Conservation (phyloP, 345 rosid species). For the Brassica incana region DNA sequence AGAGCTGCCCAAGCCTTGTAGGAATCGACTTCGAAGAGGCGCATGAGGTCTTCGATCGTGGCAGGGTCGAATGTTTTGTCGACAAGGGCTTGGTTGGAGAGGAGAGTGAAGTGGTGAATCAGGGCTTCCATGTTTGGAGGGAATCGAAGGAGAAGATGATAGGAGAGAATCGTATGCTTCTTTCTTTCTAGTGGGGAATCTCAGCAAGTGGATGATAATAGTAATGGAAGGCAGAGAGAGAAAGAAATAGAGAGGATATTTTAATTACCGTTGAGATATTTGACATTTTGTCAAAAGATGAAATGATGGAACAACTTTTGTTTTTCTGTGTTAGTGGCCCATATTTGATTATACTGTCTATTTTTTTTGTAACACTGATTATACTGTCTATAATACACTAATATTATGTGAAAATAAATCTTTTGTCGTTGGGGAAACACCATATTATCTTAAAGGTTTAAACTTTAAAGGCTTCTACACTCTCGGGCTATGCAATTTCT, state of each 20-base stretch:
- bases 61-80: slow-evolving; percentile 80
- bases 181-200: not conserved
- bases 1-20: slow-evolving; percentile 80
- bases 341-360: not conserved
- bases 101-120: slow-evolving; percentile 68
- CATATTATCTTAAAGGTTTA: no score
- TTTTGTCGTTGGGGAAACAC: not conserved
- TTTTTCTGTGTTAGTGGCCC: not conserved
- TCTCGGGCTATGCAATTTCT: no score
- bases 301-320: not conserved
- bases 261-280: slow-evolving; percentile 31
- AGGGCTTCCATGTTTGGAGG: slow-evolving; percentile 66
- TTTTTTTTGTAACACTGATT: no score
- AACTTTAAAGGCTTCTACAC: no score
- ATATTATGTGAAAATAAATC: not conserved
- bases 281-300: slow-evolving; percentile 32
- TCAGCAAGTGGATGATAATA: slow-evolving; percentile 28
- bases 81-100: slow-evolving; percentile 63
- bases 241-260: not conserved
- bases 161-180: slow-evolving; percentile 34
- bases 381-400: not conserved
- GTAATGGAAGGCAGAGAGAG: slow-evolving; percentile 3
- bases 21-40: slow-evolving; percentile 79
- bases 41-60: slow-evolving; percentile 71
- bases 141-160: not conserved